phyloP scores from a whole-genome alignment of 441 rosid genomes.

The Breynia disticha region DNA sequence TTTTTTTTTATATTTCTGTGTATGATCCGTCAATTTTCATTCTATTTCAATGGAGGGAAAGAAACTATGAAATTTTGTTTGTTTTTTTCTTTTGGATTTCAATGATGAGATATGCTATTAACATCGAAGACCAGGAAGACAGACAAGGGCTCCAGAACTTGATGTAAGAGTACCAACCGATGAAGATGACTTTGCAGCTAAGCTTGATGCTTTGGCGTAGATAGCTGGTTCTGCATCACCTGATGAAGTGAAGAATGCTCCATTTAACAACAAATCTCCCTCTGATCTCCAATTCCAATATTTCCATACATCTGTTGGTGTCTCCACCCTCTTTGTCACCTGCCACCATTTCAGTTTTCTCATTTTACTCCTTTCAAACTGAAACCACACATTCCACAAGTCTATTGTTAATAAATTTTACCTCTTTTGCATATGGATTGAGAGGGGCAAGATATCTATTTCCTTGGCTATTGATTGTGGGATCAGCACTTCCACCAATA shows the following conservation, averaged over 20 bases:
- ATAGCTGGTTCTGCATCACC: slow-evolving; percentile 71
- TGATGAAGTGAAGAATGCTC: slow-evolving; percentile 80
- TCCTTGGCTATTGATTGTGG: slow-evolving; percentile 94
- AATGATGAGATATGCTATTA: slow-evolving; percentile 16
- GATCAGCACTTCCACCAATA: slow-evolving; percentile 85
- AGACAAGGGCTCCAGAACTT: slow-evolving; percentile 51
- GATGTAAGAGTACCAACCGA: slow-evolving; percentile 56
- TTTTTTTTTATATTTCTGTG: too few species aligned
- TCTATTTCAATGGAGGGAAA: too few species aligned
- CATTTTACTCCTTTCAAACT: background rate
- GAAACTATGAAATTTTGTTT: background rate
- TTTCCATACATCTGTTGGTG: slow-evolving; percentile 41
- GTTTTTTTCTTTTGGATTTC: slow-evolving; percentile 9
- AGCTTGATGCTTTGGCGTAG: slow-evolving; percentile 91
- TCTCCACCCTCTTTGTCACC: slow-evolving; percentile 86
- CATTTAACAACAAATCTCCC: slow-evolving; percentile 76
- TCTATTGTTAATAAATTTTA: slow-evolving; percentile 7
- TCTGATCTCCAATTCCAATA: slow-evolving; percentile 92
- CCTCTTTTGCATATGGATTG: slow-evolving; percentile 76
- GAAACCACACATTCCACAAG: too few species aligned
- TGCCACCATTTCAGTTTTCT: slow-evolving; percentile 5
- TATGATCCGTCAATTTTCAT: too few species aligned
- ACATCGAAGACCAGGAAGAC: slow-evolving; percentile 48
- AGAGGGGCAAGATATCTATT: slow-evolving; percentile 75
- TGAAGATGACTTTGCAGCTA: slow-evolving; percentile 80